Conservation (phyloP, 2,329 filamentous ascomycete species). For the Aaosphaeria pasadenensis region DNA sequence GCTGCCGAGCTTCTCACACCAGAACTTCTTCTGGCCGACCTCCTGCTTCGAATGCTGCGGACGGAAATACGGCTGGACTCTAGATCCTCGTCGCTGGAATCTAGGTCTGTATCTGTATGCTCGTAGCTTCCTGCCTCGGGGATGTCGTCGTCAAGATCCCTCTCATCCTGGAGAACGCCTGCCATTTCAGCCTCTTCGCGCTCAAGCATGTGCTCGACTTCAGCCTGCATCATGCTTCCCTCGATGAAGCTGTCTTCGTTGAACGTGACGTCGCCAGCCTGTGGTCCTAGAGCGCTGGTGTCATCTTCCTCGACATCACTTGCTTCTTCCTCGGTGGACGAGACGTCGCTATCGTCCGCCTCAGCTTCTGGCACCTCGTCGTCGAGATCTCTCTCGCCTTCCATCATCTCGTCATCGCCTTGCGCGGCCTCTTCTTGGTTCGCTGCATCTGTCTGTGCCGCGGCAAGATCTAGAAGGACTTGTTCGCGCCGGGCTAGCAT, state of each 20-base stretch:
- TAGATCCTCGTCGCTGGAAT: conserved; percentile 25
- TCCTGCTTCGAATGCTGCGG: conserved; percentile 10
- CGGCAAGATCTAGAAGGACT: conserved; percentile 69
- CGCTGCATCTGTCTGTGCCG: conserved; percentile 48
- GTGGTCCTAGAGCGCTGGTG: conserved; percentile 42
- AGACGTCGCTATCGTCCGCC: conserved; percentile 31
- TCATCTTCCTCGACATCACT: conserved; percentile 43
- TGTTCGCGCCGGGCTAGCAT: conserved; percentile 69
- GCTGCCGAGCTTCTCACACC: conserved; percentile 2
- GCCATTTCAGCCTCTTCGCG: conserved; percentile 48
- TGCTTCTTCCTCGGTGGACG: conserved; percentile 30
- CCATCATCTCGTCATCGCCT: conserved; percentile 38
- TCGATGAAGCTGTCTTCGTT: conserved; percentile 49
- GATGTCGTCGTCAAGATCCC: conserved; percentile 50
- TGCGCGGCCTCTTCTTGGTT: conserved; percentile 40
- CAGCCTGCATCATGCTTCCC: conserved; percentile 40
- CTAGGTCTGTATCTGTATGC: conserved; percentile 53
- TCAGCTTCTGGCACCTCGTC: conserved; percentile 39
- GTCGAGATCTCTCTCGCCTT: conserved; percentile 38
- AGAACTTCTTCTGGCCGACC: conserved; percentile 15
- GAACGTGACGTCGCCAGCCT: conserved; percentile 52
- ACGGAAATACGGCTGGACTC: conserved; percentile 11
- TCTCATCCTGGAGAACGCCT: conserved; percentile 46
- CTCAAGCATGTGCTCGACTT: conserved; percentile 38
- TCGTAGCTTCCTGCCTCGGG: conserved; percentile 54